phyloP scores from a whole-genome alignment of 169 alveolate genomes.

The Perkinsus chesapeaki region DNA sequence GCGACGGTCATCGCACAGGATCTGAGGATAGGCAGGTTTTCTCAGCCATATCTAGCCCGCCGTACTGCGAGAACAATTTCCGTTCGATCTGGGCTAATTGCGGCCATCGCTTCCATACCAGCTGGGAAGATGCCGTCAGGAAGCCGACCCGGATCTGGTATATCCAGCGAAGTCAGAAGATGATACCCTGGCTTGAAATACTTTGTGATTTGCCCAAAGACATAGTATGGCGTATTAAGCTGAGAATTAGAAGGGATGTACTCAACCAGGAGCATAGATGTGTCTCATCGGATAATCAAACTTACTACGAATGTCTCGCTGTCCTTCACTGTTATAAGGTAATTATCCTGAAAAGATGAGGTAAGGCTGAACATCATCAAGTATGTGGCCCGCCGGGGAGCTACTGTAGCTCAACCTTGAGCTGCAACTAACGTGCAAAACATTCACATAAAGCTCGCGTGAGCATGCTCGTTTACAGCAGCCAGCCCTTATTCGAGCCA shows the following conservation, averaged over 20 bases:
- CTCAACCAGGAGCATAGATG: not conserved
- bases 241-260: not conserved
- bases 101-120: not conserved
- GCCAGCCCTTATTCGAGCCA: not conserved
- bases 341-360: not conserved
- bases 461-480: not conserved
- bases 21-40: not conserved
- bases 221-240: not conserved
- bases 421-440: too few relatives aligned
- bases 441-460: not conserved
- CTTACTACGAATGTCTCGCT: not conserved
- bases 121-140: not conserved
- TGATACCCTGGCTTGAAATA: not conserved
- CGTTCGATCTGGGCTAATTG: not conserved
- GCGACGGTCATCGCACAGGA: not conserved
- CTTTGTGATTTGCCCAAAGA: not conserved
- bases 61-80: not conserved
- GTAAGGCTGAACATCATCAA: too few relatives aligned
- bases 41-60: not conserved
- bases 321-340: not conserved
- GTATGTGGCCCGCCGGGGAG: too few relatives aligned
- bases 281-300: not conserved
- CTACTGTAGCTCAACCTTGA: too few relatives aligned
- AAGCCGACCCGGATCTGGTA: not conserved
- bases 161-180: not conserved